Evolutionary conservation across 179 eudicot genomes (phyloP).

Genomic region (Drosera spatulata): DNA sequence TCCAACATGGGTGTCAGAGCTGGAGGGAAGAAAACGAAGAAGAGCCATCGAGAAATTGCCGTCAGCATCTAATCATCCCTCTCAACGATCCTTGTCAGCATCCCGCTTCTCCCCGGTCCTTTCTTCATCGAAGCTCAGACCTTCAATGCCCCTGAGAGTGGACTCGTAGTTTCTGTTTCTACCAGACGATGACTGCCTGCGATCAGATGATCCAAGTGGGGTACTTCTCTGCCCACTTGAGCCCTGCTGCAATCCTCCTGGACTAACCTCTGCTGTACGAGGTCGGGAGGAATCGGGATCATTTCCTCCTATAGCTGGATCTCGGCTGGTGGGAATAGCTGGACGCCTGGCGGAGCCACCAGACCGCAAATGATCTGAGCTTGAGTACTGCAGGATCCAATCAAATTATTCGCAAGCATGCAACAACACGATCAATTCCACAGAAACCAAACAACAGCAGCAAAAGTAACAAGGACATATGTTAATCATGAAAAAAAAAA

Average conservation of each 20-base stretch:
- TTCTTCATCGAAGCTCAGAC: constrained; percentile 56
- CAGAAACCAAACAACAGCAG: too few species aligned
- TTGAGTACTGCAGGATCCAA: constrained; percentile 32
- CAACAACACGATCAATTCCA: too few species aligned
- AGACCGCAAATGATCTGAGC: constrained; percentile 38
- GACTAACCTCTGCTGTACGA: constrained; percentile 47
- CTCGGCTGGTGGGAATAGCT: constrained; percentile 45
- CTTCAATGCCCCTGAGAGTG: constrained; percentile 64
- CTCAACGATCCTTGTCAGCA: too few species aligned
- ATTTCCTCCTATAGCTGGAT: constrained; percentile 34
- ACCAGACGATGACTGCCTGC: constrained; percentile 39
- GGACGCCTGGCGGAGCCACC: constrained; percentile 55
- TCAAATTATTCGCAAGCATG: too few species aligned
- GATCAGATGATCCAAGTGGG: constrained; percentile 45
- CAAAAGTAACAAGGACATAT: too few species aligned
- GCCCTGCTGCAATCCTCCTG: constrained; percentile 29
- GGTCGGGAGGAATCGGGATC: constrained; percentile 45
- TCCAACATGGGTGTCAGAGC: too few species aligned
- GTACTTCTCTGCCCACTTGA: constrained; percentile 55
- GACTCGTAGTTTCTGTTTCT: constrained; percentile 51
- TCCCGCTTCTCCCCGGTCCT: constrained; percentile 9
- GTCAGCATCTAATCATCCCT: too few species aligned
- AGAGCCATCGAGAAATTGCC: too few species aligned
- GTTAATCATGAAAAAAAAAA: too few species aligned
- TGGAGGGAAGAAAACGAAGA: too few species aligned